Base-by-base conservation (phyloP, 306 rosid species). In the Cicer pinnatifidum region DNA sequence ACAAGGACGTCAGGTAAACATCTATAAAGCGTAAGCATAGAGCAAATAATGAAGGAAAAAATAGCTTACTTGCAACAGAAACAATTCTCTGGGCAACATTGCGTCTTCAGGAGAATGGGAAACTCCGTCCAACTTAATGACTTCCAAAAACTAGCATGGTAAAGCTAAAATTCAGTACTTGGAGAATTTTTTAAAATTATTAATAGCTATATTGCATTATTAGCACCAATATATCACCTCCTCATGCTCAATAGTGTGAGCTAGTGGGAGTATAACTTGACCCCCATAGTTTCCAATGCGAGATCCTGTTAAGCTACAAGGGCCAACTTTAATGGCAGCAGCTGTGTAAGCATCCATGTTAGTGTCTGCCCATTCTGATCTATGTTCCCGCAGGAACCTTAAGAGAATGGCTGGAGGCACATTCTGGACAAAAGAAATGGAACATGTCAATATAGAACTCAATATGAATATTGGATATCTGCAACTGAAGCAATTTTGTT, bases 311-410 rank as follows among this genome's bases (percentile, higher is more conserved):
- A 93, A 84, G 80, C 92, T 88, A 74, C 98, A 93, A 8, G 98
- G 98, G 20, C 97, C 98, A 17, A 91, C 92, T 86, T 93, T 93
- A 70, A 93, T 78, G 59, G 98, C 98, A 58, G 97, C 96, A 85
- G 97, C 97, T 11, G 96, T 88, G 85, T 86, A 93, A 61, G 98
- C 98, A 85, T 93, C 98, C 80, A 93, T 89, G 75, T 86, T 93
- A 80, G 76, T 89, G 86, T 93, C 97, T 44, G 98, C 98, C 98
- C 98, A 93, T 83, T 93, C 98, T 41, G 98, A 93, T 65, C 98
- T 83, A 70, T 93, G 98, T 88, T 93, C 98, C 48, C 98, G 88
- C 73, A 93, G 84, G 72, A 93, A 93, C 82, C 98, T 83, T 1
- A 93, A 88, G 39, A 93, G 92, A 81, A 93, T 88, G 17, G 97